phyloP scores from a whole-genome alignment of 129 eudicot genomes.

The Artemisia tridentata region DNA sequence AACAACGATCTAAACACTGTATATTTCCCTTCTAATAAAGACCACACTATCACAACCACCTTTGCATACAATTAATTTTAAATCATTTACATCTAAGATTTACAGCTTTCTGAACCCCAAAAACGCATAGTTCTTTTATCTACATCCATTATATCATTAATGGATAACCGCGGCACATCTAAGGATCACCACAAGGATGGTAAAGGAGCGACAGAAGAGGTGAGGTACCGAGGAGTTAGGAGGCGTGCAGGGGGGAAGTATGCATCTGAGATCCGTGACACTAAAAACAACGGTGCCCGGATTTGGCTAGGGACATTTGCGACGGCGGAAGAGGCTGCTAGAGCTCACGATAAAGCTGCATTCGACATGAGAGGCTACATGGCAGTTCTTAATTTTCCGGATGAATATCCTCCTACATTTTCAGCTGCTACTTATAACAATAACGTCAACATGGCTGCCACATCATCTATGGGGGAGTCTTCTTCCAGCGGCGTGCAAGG shows the following conservation, averaged over 20 bases:
- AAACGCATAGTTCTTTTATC: too few relatives aligned
- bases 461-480: background rate
- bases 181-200: slow-evolving; percentile 9
- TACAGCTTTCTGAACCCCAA: too few relatives aligned
- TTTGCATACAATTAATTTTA: too few relatives aligned
- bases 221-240: slow-evolving; percentile 42
- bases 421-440: slow-evolving; percentile 25
- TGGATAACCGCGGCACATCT: slow-evolving; percentile 17
- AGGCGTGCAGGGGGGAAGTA: slow-evolving; percentile 51
- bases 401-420: slow-evolving; percentile 41
- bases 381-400: slow-evolving; percentile 53
- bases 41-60: too few relatives aligned
- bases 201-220: slow-evolving; percentile 15
- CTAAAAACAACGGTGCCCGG: slow-evolving; percentile 28
- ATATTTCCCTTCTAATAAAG: too few relatives aligned
- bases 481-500: slow-evolving; percentile 22
- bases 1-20: too few relatives aligned
- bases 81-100: too few relatives aligned
- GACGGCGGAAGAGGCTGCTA: slow-evolving; percentile 53
- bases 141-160: background rate
- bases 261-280: slow-evolving; percentile 50
- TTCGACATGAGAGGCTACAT: slow-evolving; percentile 41
- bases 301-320: slow-evolving; percentile 54
- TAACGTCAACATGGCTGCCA: slow-evolving; percentile 2
- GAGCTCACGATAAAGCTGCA: slow-evolving; percentile 53